Evolutionary conservation across 768 basidiomycete species (phyloP).

Genomic region (Rhizopogon salebrosus): DNA sequence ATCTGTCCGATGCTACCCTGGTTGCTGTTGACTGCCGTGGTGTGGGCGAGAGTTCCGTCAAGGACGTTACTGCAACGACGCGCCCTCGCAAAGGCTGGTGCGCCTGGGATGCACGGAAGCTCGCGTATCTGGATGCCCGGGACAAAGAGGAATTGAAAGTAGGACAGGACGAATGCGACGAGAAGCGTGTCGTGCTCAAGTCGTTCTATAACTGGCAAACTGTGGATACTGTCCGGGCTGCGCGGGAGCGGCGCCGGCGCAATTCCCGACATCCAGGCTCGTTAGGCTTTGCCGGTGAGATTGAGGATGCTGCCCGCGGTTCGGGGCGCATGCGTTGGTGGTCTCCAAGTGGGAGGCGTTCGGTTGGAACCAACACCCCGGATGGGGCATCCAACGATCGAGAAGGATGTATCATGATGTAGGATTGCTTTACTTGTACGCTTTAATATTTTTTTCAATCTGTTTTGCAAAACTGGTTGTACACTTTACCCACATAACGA

Average conservation of each 20-base stretch:
- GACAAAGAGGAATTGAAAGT: conserved; percentile 63
- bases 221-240: conserved; percentile 68
- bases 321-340: conserved; percentile 26
- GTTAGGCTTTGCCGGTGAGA: conserved; percentile 26
- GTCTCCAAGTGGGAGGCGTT: conserved; percentile 42
- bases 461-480: conserved; percentile 7
- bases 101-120: conserved; percentile 63
- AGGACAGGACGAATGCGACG: conserved; percentile 81
- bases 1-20: conserved; percentile 45
- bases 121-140: conserved; percentile 65
- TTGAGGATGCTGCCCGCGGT: conserved; percentile 21
- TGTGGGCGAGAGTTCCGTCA: conserved; percentile 55
- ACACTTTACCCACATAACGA: conserved; percentile 12
- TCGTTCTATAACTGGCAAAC: conserved; percentile 85
- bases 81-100: conserved; percentile 74
- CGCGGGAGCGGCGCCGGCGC: conserved; percentile 64
- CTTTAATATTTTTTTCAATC: conserved; percentile 17
- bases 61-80: conserved; percentile 52
- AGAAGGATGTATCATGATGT: conserved; percentile 71
- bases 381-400: conserved; percentile 35
- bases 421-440: conserved; percentile 27
- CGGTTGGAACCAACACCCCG: conserved; percentile 48
- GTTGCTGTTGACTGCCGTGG: conserved; percentile 75
- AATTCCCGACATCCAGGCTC: conserved; percentile 37
- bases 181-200: conserved; percentile 67